Evolutionary conservation across 2,329 filamentous ascomycete species (phyloP).

Genomic region (Thelonectria rubi): DNA sequence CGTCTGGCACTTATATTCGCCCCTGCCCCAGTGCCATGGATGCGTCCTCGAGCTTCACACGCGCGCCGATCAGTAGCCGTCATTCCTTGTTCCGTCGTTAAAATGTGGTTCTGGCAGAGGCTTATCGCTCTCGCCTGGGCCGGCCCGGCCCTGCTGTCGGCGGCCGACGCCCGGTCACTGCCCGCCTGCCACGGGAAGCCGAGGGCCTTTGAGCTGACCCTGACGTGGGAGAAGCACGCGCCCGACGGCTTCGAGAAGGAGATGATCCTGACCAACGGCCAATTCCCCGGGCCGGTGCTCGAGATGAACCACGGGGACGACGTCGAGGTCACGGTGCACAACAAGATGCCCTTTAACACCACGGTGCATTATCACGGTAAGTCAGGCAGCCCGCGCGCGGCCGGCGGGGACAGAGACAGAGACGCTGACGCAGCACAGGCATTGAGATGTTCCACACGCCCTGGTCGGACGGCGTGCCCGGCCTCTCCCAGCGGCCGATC

Average conservation of each 20-base stretch:
- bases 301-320: constrained; percentile 61
- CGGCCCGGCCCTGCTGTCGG: too few relatives aligned
- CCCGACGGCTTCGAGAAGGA: constrained; percentile 56
- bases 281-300: constrained; percentile 69
- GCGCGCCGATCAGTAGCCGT: too few relatives aligned
- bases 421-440: constrained; percentile 42
- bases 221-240: constrained; percentile 51
- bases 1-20: too few relatives aligned
- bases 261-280: constrained; percentile 65
- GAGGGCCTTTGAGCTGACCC: constrained; percentile 40
- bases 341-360: constrained; percentile 57
- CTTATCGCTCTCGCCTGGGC: too few relatives aligned
- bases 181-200: too few relatives aligned
- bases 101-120: too few relatives aligned
- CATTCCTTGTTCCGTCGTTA: too few relatives aligned
- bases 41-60: too few relatives aligned
- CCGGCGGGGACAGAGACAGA: neutral
- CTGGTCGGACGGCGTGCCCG: constrained; percentile 69
- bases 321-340: constrained; percentile 55
- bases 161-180: neutral
- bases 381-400: too few relatives aligned
- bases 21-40: too few relatives aligned
- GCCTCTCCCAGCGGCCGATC: constrained; percentile 63
- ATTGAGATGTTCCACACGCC: constrained; percentile 62
- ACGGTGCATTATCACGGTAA: constrained; percentile 61